Evolutionary conservation across 495 filamentous ascomycete genomes (phyloP).

Genomic region (Copromyces sp.): DNA sequence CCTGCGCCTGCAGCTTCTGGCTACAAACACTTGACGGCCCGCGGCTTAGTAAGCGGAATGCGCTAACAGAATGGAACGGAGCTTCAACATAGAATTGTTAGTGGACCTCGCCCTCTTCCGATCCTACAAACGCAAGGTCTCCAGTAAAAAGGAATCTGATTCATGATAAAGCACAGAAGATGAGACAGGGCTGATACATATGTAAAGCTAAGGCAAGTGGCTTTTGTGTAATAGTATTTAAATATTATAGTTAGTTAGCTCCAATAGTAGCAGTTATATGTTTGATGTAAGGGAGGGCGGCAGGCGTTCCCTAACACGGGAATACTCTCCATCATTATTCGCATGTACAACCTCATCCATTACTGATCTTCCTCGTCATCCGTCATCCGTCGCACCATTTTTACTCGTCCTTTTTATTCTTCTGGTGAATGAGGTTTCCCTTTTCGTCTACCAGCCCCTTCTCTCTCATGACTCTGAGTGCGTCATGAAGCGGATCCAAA

Average conservation of each 20-base stretch:
- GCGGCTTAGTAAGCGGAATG: neutral
- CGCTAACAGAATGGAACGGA: neutral
- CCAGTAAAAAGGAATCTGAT: neutral
- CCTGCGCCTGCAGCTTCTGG: neutral
- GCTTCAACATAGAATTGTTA: neutral
- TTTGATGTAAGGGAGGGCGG: neutral
- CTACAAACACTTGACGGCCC: neutral
- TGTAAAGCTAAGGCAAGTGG: neutral
- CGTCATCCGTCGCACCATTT: neutral
- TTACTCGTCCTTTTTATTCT: conserved; percentile 5
- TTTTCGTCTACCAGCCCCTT: conserved; percentile 18
- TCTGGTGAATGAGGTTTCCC: conserved; percentile 8
- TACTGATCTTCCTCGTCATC: neutral
- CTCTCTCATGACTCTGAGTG: conserved; percentile 11
- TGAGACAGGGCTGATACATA: neutral
- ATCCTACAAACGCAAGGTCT: neutral
- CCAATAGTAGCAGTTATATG: neutral
- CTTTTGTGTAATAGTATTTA: neutral
- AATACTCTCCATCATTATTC: neutral
- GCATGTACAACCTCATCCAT: neutral
- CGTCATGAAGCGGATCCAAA: conserved; percentile 13
- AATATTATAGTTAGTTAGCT: neutral
- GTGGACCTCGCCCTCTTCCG: neutral
- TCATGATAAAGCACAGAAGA: neutral
- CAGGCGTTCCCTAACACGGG: neutral